These are phyloP conservation scores for Monilinia polystroma DNA, from an alignment of 2,329 filamentous ascomycete species.

Conservation along the genomic window DNA sequence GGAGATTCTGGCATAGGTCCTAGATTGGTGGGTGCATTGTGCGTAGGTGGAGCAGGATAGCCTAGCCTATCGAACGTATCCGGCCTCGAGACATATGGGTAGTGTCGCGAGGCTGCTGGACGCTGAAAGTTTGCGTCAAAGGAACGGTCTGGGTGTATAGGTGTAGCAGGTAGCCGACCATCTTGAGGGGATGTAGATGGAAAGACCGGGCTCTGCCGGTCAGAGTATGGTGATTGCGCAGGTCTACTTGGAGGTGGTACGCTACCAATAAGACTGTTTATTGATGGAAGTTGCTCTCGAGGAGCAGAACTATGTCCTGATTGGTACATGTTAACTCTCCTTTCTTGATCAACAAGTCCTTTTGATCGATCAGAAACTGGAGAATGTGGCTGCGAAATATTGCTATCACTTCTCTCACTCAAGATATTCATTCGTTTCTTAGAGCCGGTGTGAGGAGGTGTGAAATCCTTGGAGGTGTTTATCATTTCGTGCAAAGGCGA, in stretches of 20 bases:
- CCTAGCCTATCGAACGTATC: constrained; percentile 34
- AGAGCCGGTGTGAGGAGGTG: constrained; percentile 19
- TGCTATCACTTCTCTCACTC: constrained; percentile 29
- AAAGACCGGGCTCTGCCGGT: constrained; percentile 38
- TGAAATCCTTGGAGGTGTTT: constrained; percentile 30
- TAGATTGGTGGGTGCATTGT: constrained; percentile 17
- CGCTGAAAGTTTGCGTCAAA: constrained; percentile 37
- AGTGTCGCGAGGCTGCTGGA: constrained; percentile 28
- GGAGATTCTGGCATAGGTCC: constrained; percentile 36
- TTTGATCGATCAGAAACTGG: constrained; percentile 31
- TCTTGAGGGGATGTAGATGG: constrained; percentile 35
- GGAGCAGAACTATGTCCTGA: constrained; percentile 27
- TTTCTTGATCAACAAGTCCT: constrained; percentile 23
- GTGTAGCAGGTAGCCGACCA: constrained; percentile 33
- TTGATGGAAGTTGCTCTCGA: constrained; percentile 39
- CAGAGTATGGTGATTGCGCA: constrained; percentile 37
- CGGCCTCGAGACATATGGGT: constrained; percentile 32
- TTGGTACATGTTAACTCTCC: constrained; percentile 34
- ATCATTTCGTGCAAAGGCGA: constrained; percentile 29
- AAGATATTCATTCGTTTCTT: constrained; percentile 24
- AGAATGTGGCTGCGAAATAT: constrained; percentile 28
- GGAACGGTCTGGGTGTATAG: constrained; percentile 33
- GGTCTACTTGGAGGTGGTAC: constrained; percentile 29
- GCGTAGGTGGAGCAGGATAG: constrained; percentile 33
- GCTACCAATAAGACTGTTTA: constrained; percentile 39